Percentiles rank a stretch among this genome's conserved stretches.
Evolutionary conservation across 352 stramenopile species (phyloP).

Genomic region (Phytophthora cactorum): DNA sequence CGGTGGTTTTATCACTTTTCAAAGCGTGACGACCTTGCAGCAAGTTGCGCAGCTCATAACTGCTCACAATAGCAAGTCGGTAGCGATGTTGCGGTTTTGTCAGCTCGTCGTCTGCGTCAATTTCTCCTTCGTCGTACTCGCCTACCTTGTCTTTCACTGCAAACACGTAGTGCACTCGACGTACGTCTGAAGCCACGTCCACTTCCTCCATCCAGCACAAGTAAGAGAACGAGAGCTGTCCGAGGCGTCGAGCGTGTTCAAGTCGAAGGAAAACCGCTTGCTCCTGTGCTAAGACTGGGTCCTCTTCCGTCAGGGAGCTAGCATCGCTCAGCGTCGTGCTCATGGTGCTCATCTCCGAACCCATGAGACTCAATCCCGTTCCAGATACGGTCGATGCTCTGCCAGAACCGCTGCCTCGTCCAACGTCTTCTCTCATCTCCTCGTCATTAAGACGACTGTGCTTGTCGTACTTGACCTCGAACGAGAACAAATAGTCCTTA

Average conservation of each 20-base stretch:
- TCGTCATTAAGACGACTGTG: constrained; percentile 15
- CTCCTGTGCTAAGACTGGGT: constrained; percentile 34
- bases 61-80: constrained; percentile 68
- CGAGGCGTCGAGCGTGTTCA: constrained; percentile 55
- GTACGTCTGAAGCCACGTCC: constrained; percentile 59
- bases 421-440: constrained; percentile 13
- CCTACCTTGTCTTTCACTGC: constrained; percentile 40
- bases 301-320: constrained; percentile 56
- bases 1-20: constrained; percentile 18
- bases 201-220: constrained; percentile 84
- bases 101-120: constrained; percentile 21
- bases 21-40: constrained; percentile 36
- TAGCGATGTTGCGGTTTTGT: constrained; percentile 7
- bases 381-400: constrained; percentile 23
- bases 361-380: constrained; percentile 29
- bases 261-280: constrained; percentile 47
- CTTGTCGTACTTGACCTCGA: constrained; percentile 70
- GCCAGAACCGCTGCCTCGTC: constrained; percentile 7
- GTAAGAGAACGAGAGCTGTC: constrained; percentile 51
- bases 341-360: constrained; percentile 54
- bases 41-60: constrained; percentile 60
- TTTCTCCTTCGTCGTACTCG: constrained; percentile 32
- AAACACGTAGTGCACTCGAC: constrained; percentile 75
- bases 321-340: constrained; percentile 61
- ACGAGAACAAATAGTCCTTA: constrained; percentile 86